Evolutionary conservation across 306 rosid species (phyloP).

Genomic region (Datisca glomerata): DNA sequence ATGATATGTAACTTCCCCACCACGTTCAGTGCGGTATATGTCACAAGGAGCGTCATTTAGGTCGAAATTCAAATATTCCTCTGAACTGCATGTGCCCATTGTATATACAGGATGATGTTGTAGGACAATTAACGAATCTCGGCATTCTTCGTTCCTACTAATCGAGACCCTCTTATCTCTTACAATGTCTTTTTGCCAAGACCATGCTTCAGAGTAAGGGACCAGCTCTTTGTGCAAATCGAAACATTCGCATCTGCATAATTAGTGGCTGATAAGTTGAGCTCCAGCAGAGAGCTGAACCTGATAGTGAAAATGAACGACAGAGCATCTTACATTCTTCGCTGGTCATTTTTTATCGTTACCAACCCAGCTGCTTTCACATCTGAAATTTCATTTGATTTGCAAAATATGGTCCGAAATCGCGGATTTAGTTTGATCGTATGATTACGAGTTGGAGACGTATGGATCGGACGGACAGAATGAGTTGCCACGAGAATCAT

Average conservation of each 20-base stretch:
- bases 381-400: conserved; percentile 9
- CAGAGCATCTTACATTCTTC: conserved; percentile 23
- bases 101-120: conserved; percentile 41
- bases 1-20: conserved; percentile 41
- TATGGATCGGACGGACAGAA: conserved; percentile 8
- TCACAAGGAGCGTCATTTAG: conserved; percentile 22
- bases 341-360: background rate
- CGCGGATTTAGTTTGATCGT: background rate
- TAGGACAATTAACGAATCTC: conserved; percentile 27
- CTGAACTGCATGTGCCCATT: conserved; percentile 30
- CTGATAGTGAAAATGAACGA: conserved; percentile 9
- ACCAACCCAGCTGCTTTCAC: conserved; percentile 7
- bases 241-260: conserved; percentile 53
- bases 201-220: conserved; percentile 44
- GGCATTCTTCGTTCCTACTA: conserved; percentile 15
- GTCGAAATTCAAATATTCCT: conserved; percentile 29
- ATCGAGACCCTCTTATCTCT: conserved; percentile 23
- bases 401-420: background rate
- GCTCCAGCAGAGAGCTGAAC: background rate
- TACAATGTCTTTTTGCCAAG: conserved; percentile 36
- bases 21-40: conserved; percentile 35
- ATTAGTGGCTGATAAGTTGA: background rate
- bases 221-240: conserved; percentile 45
- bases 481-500: conserved; percentile 19
- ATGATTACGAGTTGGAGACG: conserved; percentile 6